These are phyloP conservation scores for Paraphoma chrysanthemicola DNA, from an alignment of 2,329 filamentous ascomycete genomes.

Conservation along the genomic window DNA sequence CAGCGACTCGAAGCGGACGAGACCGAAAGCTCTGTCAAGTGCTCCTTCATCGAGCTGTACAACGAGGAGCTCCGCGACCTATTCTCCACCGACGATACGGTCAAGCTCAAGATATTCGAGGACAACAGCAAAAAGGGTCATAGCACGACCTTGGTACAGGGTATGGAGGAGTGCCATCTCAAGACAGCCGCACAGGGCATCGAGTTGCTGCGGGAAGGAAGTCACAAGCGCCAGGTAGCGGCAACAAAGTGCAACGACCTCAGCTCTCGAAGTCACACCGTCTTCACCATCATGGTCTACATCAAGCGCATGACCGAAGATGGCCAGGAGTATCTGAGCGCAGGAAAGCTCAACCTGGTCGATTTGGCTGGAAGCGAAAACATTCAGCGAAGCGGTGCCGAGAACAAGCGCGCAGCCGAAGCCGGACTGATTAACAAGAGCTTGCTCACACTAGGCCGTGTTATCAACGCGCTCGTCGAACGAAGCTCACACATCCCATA, in stretches of 20 bases:
- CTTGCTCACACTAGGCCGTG: slow-evolving; percentile 88
- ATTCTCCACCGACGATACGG: slow-evolving; percentile 78
- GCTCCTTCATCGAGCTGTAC: slow-evolving; percentile 98
- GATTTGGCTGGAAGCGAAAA: slow-evolving; percentile 98
- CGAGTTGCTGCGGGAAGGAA: slow-evolving; percentile 85
- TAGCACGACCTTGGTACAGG: slow-evolving; percentile 86
- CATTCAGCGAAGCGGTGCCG: slow-evolving; percentile 93
- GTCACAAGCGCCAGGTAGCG: slow-evolving; percentile 94
- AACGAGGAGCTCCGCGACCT: slow-evolving; percentile 96
- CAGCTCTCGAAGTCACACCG: slow-evolving; percentile 94
- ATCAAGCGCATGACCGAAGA: slow-evolving; percentile 81
- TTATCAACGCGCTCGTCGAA: slow-evolving; percentile 97
- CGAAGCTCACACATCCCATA: slow-evolving; percentile 87
- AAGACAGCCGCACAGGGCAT: slow-evolving; percentile 85
- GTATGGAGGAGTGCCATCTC: slow-evolving; percentile 97
- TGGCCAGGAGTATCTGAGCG: slow-evolving; percentile 87
- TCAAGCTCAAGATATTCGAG: slow-evolving; percentile 95
- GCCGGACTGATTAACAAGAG: slow-evolving; percentile 99
- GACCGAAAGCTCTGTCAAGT: slow-evolving; percentile 90
- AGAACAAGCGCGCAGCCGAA: slow-evolving; percentile 96
- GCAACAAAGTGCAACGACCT: slow-evolving; percentile 99
- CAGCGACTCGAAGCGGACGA: slow-evolving; percentile 77
- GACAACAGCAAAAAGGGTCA: slow-evolving; percentile 85
- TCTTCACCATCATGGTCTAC: slow-evolving; percentile 94
- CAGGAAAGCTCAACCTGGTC: slow-evolving; percentile 94